phyloP scores from a whole-genome alignment of 2,329 filamentous ascomycete genomes.

The Pseudocercospora macadamiae region DNA sequence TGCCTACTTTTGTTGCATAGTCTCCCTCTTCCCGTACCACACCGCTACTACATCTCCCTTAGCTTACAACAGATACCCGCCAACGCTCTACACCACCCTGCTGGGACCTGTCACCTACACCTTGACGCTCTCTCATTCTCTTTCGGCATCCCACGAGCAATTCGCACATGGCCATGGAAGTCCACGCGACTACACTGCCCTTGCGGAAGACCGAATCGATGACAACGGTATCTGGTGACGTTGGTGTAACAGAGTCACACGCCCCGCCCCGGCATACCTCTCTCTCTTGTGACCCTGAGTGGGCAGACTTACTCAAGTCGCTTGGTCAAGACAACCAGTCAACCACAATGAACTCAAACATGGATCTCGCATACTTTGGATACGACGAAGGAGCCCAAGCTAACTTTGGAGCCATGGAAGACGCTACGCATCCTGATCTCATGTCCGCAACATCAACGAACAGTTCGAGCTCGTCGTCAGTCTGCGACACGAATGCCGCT shows the following conservation, averaged over 20 bases:
- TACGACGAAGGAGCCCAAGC: slow-evolving; percentile 19
- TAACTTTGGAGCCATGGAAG: slow-evolving; percentile 24
- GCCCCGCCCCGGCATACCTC: slow-evolving; percentile 22
- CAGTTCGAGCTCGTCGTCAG: slow-evolving; percentile 22
- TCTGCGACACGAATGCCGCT: slow-evolving; percentile 20
- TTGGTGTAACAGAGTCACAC: slow-evolving; percentile 23
- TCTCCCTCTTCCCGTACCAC: slow-evolving; percentile 28
- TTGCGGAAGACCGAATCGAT: slow-evolving; percentile 19
- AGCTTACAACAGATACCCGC: slow-evolving; percentile 23
- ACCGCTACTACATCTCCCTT: slow-evolving; percentile 25
- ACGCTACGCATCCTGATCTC: slow-evolving; percentile 18
- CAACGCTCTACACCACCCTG: slow-evolving; percentile 5
- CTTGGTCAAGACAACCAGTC: slow-evolving; percentile 16
- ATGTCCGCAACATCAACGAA: slow-evolving; percentile 13
- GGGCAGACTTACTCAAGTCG: slow-evolving; percentile 21
- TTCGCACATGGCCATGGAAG: slow-evolving; percentile 18
- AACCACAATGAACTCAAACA: slow-evolving; percentile 14
- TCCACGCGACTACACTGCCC: slow-evolving; percentile 21
- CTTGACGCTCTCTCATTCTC: not conserved
- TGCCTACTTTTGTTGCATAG: slow-evolving; percentile 23
- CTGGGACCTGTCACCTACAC: slow-evolving; percentile 1
- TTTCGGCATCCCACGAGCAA: slow-evolving; percentile 3
- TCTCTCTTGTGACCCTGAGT: slow-evolving; percentile 25
- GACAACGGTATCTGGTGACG: slow-evolving; percentile 22
- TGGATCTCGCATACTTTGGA: slow-evolving; percentile 18